A percentile compares a stretch with the other conserved stretches of the same genome.
phyloP scores from a whole-genome alignment of 768 basidiomycete species.

The Fibroporia radiculosa region DNA sequence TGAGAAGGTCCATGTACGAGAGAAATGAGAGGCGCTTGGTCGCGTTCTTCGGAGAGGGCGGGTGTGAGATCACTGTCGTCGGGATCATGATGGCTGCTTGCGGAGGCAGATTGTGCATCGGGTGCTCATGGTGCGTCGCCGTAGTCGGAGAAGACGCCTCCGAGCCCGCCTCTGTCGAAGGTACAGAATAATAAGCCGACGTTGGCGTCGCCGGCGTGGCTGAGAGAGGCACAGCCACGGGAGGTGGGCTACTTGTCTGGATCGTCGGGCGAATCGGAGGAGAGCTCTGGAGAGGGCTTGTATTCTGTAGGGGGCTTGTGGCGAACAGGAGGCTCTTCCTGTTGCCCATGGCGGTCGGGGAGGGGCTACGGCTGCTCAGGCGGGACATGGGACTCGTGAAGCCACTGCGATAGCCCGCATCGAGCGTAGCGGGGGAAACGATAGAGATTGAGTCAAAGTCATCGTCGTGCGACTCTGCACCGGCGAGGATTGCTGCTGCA shows the following conservation, averaged over 20 bases:
- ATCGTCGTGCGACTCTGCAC: conserved; percentile 25
- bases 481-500: conserved; percentile 66
- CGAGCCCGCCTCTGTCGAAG: conserved; percentile 24
- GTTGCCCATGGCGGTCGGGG: conserved; percentile 39
- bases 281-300: conserved; percentile 11
- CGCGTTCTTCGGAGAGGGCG: conserved; percentile 41
- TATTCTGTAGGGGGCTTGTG: conserved; percentile 15
- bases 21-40: conserved; percentile 81
- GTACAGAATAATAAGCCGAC: conserved; percentile 39
- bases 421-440: conserved; percentile 42
- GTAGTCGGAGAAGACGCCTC: conserved; percentile 32
- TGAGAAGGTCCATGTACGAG: conserved; percentile 79
- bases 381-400: conserved; percentile 59
- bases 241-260: conserved; percentile 15
- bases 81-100: conserved; percentile 19
- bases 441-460: conserved; percentile 55
- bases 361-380: conserved; percentile 60
- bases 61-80: conserved; percentile 21
- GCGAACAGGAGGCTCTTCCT: conserved; percentile 28
- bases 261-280: conserved; percentile 20
- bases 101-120: conserved; percentile 20
- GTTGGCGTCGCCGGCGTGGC: conserved; percentile 32
- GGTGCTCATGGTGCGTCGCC: conserved; percentile 26
- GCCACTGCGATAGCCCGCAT: conserved; percentile 36
- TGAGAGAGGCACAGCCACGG: conserved; percentile 3